phyloP scores from a whole-genome alignment of 2,329 filamentous ascomycete genomes.

The Ophiostoma sp. region DNA sequence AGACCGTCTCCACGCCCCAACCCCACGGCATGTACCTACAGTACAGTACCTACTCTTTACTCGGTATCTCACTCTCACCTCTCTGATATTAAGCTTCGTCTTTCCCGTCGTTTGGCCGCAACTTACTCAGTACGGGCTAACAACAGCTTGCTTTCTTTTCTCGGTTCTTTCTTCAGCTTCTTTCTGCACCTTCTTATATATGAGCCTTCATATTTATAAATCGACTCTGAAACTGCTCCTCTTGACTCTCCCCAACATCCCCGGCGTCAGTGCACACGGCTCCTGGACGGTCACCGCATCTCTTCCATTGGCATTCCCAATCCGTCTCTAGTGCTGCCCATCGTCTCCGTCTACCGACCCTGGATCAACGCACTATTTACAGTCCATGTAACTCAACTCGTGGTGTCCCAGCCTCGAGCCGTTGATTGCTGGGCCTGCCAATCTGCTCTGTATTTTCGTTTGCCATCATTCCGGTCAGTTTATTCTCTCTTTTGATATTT shows the following conservation, averaged over 20 bases:
- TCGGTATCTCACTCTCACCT: background rate
- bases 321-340: constrained; percentile 13
- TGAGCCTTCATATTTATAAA: background rate
- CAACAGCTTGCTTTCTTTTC: background rate
- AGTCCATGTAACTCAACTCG: background rate
- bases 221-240: background rate
- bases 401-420: background rate
- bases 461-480: background rate
- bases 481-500: background rate
- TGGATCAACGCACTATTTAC: background rate
- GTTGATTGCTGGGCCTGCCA: background rate
- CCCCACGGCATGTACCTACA: background rate
- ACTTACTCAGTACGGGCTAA: background rate
- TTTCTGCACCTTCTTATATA: background rate
- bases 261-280: constrained; percentile 21
- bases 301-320: constrained; percentile 18
- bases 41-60: background rate
- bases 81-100: background rate
- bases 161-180: background rate
- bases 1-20: constrained; percentile 15
- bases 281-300: constrained; percentile 6
- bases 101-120: background rate
- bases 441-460: background rate
- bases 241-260: background rate
- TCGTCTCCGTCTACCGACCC: constrained; percentile 1